Conservation (phyloP, 768 basidiomycete species). For the Phaeotremella fagi region DNA sequence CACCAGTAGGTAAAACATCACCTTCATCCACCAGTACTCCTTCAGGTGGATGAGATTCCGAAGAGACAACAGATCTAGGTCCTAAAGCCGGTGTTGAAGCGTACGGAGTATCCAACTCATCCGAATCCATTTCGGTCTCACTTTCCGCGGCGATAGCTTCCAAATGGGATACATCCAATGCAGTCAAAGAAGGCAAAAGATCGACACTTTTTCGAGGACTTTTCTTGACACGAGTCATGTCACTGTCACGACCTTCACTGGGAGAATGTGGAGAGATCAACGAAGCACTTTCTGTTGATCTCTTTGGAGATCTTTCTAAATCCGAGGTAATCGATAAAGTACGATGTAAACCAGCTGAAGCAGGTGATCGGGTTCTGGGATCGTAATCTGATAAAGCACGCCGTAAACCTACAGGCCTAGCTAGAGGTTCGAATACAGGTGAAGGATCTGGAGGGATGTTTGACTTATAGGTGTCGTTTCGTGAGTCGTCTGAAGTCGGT, state of each 20-base stretch:
- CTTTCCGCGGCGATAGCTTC: slow-evolving; percentile 1
- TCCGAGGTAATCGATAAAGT: slow-evolving; percentile 18
- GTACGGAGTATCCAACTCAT: background rate
- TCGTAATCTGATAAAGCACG: slow-evolving; percentile 38
- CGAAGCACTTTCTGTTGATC: slow-evolving; percentile 12
- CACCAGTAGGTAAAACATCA: slow-evolving; percentile 30
- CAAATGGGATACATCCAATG: background rate
- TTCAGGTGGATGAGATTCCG: background rate
- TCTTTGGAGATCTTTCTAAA: slow-evolving; percentile 22
- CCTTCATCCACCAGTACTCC: slow-evolving; percentile 34
- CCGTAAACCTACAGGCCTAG: slow-evolving; percentile 24
- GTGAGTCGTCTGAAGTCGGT: no score
- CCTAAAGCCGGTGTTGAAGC: background rate
- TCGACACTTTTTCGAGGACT: slow-evolving; percentile 19
- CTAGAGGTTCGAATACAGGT: slow-evolving; percentile 24
- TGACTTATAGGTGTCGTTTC: background rate
- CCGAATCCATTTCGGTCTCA: background rate
- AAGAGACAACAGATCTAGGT: background rate
- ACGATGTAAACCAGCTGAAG: slow-evolving; percentile 14
- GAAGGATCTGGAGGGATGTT: slow-evolving; percentile 13
- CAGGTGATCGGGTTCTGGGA: slow-evolving; percentile 4
- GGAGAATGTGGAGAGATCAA: slow-evolving; percentile 9
- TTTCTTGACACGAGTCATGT: slow-evolving; percentile 7
- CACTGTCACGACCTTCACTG: slow-evolving; percentile 1
- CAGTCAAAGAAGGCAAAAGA: slow-evolving; percentile 1